phyloP scores from a whole-genome alignment of 495 filamentous ascomycete genomes.

The Xylaria palmicola region DNA sequence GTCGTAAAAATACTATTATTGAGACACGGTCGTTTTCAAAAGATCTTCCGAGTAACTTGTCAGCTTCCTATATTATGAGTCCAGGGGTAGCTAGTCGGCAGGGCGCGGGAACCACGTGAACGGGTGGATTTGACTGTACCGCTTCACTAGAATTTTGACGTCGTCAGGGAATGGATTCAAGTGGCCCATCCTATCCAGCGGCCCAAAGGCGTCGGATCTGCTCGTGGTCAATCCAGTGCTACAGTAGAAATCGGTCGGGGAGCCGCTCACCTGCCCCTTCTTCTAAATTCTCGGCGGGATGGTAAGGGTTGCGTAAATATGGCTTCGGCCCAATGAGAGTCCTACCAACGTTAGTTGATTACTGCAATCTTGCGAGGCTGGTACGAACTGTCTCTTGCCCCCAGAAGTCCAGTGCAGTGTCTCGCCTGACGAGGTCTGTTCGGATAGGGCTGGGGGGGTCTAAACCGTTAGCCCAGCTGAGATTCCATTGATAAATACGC shows the following conservation, averaged over 20 bases:
- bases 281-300: slow-evolving; percentile 48
- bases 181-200: slow-evolving; percentile 42
- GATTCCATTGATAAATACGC: neutral
- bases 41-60: slow-evolving; percentile 29
- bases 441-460: slow-evolving; percentile 30
- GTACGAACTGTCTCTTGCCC: slow-evolving; percentile 26
- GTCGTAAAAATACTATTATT: slow-evolving; percentile 46
- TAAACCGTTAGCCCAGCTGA: neutral
- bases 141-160: slow-evolving; percentile 50
- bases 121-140: slow-evolving; percentile 33
- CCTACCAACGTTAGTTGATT: slow-evolving; percentile 18
- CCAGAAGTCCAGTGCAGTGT: slow-evolving; percentile 34
- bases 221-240: neutral
- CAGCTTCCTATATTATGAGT: neutral
- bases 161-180: slow-evolving; percentile 40
- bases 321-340: slow-evolving; percentile 53
- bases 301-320: slow-evolving; percentile 55
- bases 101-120: neutral
- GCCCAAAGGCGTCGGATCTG: slow-evolving; percentile 28
- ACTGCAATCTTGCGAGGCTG: neutral
- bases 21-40: slow-evolving; percentile 54
- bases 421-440: slow-evolving; percentile 28
- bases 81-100: neutral
- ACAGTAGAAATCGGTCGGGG: neutral
- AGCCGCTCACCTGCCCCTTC: slow-evolving; percentile 36